A percentile compares a stretch with the other conserved stretches of the same genome.
phyloP scores from a whole-genome alignment of 805 yeast genomes.

The Candida nonsorbophila region DNA sequence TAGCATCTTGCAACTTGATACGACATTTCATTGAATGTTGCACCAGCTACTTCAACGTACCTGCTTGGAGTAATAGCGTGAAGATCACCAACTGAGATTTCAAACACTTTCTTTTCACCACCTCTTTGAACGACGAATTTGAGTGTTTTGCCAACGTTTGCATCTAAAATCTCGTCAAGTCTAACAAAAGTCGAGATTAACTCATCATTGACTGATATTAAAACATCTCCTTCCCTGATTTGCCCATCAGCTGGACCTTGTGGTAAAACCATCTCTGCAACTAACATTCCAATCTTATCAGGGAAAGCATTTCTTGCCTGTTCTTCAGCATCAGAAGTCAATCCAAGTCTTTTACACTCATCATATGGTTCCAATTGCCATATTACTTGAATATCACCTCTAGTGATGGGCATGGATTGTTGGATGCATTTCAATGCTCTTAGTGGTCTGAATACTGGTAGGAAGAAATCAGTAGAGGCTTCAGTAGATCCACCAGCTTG shows the following conservation, averaged over 20 bases:
- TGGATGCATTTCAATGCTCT: slow-evolving; percentile 80
- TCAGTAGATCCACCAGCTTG: slow-evolving; percentile 94
- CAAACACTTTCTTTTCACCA: slow-evolving; percentile 50
- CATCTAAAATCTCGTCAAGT: slow-evolving; percentile 81
- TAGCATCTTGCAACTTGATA: slow-evolving; percentile 85
- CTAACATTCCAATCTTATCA: slow-evolving; percentile 70
- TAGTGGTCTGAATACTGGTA: slow-evolving; percentile 78
- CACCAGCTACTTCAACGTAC: slow-evolving; percentile 80
- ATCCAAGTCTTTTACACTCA: slow-evolving; percentile 83
- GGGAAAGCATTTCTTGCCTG: slow-evolving; percentile 67
- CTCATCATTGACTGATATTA: slow-evolving; percentile 65
- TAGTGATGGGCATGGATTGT: slow-evolving; percentile 50
- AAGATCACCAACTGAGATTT: slow-evolving; percentile 62
- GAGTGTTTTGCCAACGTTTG: slow-evolving; percentile 54
- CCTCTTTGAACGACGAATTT: slow-evolving; percentile 66
- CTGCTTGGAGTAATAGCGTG: slow-evolving; percentile 80
- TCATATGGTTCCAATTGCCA: slow-evolving; percentile 86
- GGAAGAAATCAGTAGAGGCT: slow-evolving; percentile 88
- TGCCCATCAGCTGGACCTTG: slow-evolving; percentile 76
- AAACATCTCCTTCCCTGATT: slow-evolving; percentile 80
- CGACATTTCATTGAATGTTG: slow-evolving; percentile 77
- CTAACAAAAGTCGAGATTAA: slow-evolving; percentile 65
- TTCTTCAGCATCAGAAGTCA: slow-evolving; percentile 68
- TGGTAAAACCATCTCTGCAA: slow-evolving; percentile 76
- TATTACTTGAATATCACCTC: slow-evolving; percentile 91